A percentile compares a stretch with the other conserved stretches of the same genome.
These are phyloP conservation scores for Saprolegnia diclina DNA, from an alignment of 352 stramenopile species.

Conservation along the genomic window DNA sequence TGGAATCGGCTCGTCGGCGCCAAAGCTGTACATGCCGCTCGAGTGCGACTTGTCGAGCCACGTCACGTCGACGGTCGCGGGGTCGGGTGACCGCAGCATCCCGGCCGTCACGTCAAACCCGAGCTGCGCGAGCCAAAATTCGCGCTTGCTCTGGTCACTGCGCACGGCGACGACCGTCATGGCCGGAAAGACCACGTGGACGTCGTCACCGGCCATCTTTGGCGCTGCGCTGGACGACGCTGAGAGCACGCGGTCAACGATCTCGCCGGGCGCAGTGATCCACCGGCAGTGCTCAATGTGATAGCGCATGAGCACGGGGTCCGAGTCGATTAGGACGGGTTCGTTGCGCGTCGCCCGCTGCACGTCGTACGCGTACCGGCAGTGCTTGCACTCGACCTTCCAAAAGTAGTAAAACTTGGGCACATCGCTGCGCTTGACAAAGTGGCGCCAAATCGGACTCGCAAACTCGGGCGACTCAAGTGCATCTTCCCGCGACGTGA, in stretches of 20 bases:
- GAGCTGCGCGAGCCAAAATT: constrained; percentile 24
- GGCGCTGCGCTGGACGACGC: background rate
- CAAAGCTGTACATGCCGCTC: constrained; percentile 11
- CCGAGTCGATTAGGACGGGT: constrained; percentile 1
- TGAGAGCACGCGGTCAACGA: background rate
- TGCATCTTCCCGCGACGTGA: background rate
- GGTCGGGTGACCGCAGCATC: constrained; percentile 5
- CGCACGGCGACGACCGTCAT: constrained; percentile 18
- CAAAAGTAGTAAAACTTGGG: constrained; percentile 13
- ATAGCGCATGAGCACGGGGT: constrained; percentile 8
- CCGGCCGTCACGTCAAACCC: constrained; percentile 19
- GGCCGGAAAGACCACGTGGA: background rate
- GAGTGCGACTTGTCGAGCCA: constrained; percentile 13
- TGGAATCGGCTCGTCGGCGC: constrained; percentile 10
- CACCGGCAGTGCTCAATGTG: constrained; percentile 14
- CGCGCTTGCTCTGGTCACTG: background rate
- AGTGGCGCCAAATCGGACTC: constrained; percentile 19
- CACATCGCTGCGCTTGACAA: constrained; percentile 15
- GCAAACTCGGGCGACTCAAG: background rate
- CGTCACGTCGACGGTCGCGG: constrained; percentile 18
- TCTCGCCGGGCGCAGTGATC: constrained; percentile 1
- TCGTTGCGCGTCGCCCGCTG: background rate
- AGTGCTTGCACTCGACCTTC: constrained; percentile 25
- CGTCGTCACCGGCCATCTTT: background rate
- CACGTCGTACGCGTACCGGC: constrained; percentile 9